Evolutionary conservation across 345 rosid species (phyloP).

Genomic region (Syzygium oleosum): DNA sequence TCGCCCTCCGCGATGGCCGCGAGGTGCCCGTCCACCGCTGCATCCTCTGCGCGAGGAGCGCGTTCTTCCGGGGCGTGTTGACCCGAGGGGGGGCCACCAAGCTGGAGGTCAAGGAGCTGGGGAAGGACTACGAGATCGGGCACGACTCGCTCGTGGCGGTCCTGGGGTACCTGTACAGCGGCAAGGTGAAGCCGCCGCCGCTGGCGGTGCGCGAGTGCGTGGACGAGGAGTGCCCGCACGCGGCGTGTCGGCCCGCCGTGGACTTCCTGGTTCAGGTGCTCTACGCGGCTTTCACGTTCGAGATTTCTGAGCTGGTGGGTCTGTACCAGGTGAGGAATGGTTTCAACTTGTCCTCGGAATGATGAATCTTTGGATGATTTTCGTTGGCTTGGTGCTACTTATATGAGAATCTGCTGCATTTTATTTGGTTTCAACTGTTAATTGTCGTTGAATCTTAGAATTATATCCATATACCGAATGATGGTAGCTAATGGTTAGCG

Average conservation of each 20-base stretch:
- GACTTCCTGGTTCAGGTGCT: conserved; percentile 64
- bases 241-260: conserved; percentile 60
- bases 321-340: conserved; percentile 48
- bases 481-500: neutral
- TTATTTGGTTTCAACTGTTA: neutral
- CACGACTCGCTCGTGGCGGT: conserved; percentile 48
- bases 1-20: conserved; percentile 32
- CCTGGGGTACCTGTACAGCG: conserved; percentile 56
- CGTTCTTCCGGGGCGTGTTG: conserved; percentile 46
- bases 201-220: conserved; percentile 45
- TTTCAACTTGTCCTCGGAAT: neutral
- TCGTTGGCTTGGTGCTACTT: neutral
- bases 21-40: conserved; percentile 74
- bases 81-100: conserved; percentile 19
- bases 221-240: conserved; percentile 61
- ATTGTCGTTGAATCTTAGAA: neutral
- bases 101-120: conserved; percentile 52
- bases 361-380: neutral
- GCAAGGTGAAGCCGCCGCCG: conserved; percentile 48
- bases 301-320: conserved; percentile 47
- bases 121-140: conserved; percentile 42
- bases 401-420: neutral
- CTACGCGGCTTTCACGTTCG: conserved; percentile 60
- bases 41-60: conserved; percentile 56
- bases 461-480: neutral